These are phyloP conservation scores for Eucalyptus erythrocorys DNA, from an alignment of 345 rosid species.

Conservation along the genomic window DNA sequence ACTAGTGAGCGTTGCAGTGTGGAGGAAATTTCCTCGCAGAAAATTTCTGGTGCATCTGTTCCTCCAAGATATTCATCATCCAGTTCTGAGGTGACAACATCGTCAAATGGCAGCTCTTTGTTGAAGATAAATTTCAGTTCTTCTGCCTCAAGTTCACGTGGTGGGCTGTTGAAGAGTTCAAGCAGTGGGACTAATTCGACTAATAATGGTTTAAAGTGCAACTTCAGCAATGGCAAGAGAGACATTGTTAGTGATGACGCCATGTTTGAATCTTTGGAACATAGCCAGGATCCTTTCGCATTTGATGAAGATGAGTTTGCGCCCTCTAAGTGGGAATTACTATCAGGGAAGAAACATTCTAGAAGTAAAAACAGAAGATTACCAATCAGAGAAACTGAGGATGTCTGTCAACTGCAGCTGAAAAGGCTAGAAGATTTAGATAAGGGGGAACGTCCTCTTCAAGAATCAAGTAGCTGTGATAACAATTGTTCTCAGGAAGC, in stretches of 20 bases:
- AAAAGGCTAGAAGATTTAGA: constrained; percentile 35
- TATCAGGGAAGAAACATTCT: constrained; percentile 35
- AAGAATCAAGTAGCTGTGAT: constrained; percentile 19
- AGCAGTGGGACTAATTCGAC: constrained; percentile 18
- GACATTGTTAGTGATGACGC: constrained; percentile 11
- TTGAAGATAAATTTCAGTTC: constrained; percentile 31
- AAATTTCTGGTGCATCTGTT: constrained; percentile 24
- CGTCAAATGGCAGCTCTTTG: constrained; percentile 27
- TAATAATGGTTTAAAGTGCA: constrained; percentile 26
- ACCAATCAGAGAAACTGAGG: constrained; percentile 16
- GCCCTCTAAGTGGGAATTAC: constrained; percentile 71
- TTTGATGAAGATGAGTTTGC: constrained; percentile 68
- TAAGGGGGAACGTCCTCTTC: constrained; percentile 10
- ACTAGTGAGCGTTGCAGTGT: constrained; percentile 8
- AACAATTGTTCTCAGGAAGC: constrained; percentile 13
- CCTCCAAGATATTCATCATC: constrained; percentile 27
- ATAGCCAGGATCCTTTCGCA: constrained; percentile 71
- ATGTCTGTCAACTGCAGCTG: constrained; percentile 17
- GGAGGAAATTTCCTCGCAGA: constrained; percentile 22
- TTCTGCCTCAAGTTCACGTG: constrained; percentile 34
- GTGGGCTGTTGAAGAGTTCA: constrained; percentile 30
- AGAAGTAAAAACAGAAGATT: constrained; percentile 17
- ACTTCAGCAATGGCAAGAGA: constrained; percentile 12
- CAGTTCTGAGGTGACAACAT: constrained; percentile 31
- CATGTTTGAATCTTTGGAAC: constrained; percentile 22